Percentiles rank a stretch among this genome's conserved stretches.
phyloP scores from a whole-genome alignment of 1,284 basidiomycete species.

The Cryptococcus sp. region DNA sequence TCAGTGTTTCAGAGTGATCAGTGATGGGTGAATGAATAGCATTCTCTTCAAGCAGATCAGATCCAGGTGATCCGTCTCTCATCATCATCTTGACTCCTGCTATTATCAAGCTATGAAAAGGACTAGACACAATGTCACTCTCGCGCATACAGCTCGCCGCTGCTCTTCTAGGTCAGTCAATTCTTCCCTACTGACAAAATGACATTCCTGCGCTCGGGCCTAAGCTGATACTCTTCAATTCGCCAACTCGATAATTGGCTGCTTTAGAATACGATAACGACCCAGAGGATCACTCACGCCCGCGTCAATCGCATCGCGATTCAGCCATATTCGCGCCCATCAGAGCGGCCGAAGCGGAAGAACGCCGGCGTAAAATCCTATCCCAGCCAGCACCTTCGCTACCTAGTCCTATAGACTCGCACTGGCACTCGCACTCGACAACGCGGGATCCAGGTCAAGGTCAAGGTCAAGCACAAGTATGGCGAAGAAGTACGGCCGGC shows the following conservation, averaged over 20 bases:
- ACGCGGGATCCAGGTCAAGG: background rate
- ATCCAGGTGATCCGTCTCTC: too few species aligned
- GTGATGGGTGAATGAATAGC: too few species aligned
- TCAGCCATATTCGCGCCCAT: slow-evolving; percentile 46
- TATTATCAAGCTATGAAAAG: too few species aligned
- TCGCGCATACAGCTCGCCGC: slow-evolving; percentile 45
- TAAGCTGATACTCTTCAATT: too few species aligned
- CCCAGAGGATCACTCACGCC: slow-evolving; percentile 12
- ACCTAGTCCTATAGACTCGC: slow-evolving; percentile 6
- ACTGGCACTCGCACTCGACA: slow-evolving; percentile 1
- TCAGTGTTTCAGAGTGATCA: too few species aligned
- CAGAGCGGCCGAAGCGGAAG: slow-evolving; percentile 14
- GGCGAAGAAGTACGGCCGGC: background rate
- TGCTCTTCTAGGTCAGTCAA: slow-evolving; percentile 34
- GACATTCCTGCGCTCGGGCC: too few species aligned
- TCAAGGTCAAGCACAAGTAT: background rate
- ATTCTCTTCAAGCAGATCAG: too few species aligned
- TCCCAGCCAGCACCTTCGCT: slow-evolving; percentile 20
- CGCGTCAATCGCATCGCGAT: slow-evolving; percentile 28
- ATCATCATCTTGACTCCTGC: too few species aligned
- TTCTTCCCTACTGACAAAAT: background rate
- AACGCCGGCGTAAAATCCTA: slow-evolving; percentile 15
- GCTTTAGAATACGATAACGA: slow-evolving; percentile 52
- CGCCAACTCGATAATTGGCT: too few species aligned
- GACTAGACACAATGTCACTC: slow-evolving; percentile 8